Base-by-base conservation (phyloP, 371 early-diverging fungal species). In the Zopfochytrium polystomum region DNA sequence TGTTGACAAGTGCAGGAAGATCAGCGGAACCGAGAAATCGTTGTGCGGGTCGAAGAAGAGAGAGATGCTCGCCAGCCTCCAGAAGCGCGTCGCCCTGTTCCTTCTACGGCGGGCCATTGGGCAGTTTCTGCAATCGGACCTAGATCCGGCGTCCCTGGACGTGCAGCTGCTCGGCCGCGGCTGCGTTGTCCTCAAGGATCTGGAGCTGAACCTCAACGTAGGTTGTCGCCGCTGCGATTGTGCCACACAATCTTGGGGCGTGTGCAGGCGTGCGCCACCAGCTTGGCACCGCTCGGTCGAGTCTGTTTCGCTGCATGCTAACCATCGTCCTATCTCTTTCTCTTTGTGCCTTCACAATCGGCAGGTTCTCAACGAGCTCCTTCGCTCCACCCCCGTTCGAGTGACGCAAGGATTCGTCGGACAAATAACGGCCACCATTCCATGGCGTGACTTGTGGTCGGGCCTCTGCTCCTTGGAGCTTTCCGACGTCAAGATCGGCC, bases 121-220 rank as follows among this genome's bases (percentile, higher is more conserved):
- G 5, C 88, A 87, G 65, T 92, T 92, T 62, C 76, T 93, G 42
- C 81, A 86, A 32, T 77, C 86, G 33, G 88, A 90, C 15, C 77
- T 92, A 20, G 87, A 90, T 73, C 78, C 84, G 56, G 90, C 88
- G 46, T 84, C 90, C 72, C 83, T 92, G 64, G 93, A 94, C 63
- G 87, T 94, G 52, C 89, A 90, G 71, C 76, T 92, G n/a, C 84
- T 85, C 46, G 82, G n/a, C n/a, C n/a, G 88, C 56, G 93, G 94
- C 1, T 81, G 80, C 32, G 80, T 91, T 23, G 85, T 86, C 44
- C 80, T 94, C 57, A 80, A 84, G 46, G 89, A 92, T 61, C 78
- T 94, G 27, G 79, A 81, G 65, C 80, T 94, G 26, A 90, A 91
- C 62, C 70, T 86, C 43, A 79, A 85, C 72, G 92, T 88, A 81